Conservation (phyloP, 1,284 basidiomycete genomes). For the Cerrena zonata region DNA sequence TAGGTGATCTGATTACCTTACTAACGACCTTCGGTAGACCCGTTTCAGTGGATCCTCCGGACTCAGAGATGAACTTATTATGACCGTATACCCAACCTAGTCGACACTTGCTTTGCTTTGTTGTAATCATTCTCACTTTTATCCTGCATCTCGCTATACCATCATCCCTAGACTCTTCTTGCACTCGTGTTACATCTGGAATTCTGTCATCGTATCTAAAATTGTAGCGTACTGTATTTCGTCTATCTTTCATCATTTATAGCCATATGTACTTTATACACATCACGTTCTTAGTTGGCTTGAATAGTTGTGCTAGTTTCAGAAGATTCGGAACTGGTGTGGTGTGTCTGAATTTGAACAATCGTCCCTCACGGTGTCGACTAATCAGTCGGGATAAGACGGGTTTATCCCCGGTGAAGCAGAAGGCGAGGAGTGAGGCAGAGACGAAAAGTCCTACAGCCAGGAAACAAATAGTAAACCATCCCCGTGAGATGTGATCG, state of each 20-base stretch:
- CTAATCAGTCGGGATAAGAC: slow-evolving; percentile 20
- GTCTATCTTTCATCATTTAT: background rate
- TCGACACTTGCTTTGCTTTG: background rate
- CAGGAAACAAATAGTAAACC: slow-evolving; percentile 49
- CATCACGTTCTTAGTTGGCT: no score
- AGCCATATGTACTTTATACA: no score
- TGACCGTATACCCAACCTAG: background rate
- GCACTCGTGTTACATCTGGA: background rate
- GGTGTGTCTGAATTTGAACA: background rate
- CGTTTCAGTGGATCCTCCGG: background rate
- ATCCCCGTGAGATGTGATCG: slow-evolving; percentile 46
- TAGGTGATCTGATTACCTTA: slow-evolving; percentile 19
- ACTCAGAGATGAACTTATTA: background rate
- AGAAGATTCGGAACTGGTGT: background rate
- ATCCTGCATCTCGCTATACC: background rate
- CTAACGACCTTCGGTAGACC: slow-evolving; percentile 14
- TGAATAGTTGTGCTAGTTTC: no score
- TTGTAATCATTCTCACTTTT: background rate
- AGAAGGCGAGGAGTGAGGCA: slow-evolving; percentile 35
- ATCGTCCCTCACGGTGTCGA: background rate
- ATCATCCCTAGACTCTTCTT: background rate
- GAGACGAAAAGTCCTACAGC: slow-evolving; percentile 37
- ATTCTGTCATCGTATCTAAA: background rate
- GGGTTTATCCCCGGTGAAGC: slow-evolving; percentile 46
- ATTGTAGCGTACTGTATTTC: background rate